phyloP scores from a whole-genome alignment of 192 early-diverging fungal species.

The Backusella morwellensis region DNA sequence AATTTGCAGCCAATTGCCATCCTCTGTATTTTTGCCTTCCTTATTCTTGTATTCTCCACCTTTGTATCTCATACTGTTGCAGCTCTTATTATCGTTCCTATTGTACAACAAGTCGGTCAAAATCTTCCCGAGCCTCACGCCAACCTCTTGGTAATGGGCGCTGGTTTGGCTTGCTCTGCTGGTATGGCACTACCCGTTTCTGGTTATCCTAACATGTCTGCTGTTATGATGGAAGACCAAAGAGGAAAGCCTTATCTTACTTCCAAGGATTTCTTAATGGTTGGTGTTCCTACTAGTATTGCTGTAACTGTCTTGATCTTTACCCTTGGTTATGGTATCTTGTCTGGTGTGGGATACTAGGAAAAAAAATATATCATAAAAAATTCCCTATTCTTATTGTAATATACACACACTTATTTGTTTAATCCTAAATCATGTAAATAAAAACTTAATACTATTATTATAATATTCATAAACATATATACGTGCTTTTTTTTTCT shows the following conservation, averaged over 20 bases:
- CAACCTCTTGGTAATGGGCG: constrained; percentile 69
- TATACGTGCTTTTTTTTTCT: neutral
- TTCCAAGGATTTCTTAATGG: constrained; percentile 63
- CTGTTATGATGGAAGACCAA: constrained; percentile 64
- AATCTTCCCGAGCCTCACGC: constrained; percentile 64
- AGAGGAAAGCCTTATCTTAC: constrained; percentile 64
- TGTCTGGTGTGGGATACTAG: constrained; percentile 40
- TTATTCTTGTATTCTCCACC: constrained; percentile 68
- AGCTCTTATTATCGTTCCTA: constrained; percentile 74
- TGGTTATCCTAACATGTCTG: constrained; percentile 80
- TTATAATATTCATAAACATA: neutral
- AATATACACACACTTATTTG: neutral
- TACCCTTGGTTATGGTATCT: constrained; percentile 62
- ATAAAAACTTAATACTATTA: neutral
- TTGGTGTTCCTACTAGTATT: constrained; percentile 58
- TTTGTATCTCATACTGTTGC: constrained; percentile 82
- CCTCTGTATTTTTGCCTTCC: constrained; percentile 55
- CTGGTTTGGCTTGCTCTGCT: constrained; percentile 47
- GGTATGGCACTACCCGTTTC: constrained; percentile 61
- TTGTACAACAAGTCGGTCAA: constrained; percentile 70
- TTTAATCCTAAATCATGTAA: neutral
- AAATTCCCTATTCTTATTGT: constrained; percentile 21
- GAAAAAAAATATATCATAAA: constrained; percentile 3
- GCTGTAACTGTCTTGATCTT: constrained; percentile 56
- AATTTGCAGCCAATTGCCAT: constrained; percentile 54